Base-by-base conservation (phyloP, 2,329 filamentous ascomycete genomes). In the Diplocarpon rosae region DNA sequence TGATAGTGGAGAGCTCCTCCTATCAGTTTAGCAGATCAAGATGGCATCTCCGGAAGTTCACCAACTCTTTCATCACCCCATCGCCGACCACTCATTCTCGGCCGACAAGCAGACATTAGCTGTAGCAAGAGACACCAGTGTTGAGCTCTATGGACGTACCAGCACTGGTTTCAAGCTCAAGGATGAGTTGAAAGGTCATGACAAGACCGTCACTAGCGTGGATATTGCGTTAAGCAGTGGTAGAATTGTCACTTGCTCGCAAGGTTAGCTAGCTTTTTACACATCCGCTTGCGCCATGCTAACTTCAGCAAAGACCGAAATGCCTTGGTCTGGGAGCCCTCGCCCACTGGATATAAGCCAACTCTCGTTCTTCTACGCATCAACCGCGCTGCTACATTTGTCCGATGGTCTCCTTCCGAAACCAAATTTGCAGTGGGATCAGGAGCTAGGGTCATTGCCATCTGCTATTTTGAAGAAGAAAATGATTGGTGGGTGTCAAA, bases 401-500 rank as follows among this genome's bases (percentile, higher is more conserved):
- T 95, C 40, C 85, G 92, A 59, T 98, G 92, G 92, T 93, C 88
- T 16, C 92, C 92, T 2, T 90, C 85, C 16, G 92, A 98, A 72
- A 84, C 81, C 63, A 98, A 98, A 68, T 98, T 98, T 64, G 92
- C 92, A 43, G 92, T 96, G 20, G 92, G 92, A 49, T 95, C 89
- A 24, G 92, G 92, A 50, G 92, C 95, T 57, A 82, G 92, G 52
- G 84, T 95, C 53, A 95, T 98, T 59, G 88, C 92, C 33, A 77
- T 96, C 56, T 98, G 92, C 73, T 96, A 96, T 71, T 98, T 98
- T 58, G 92, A 98, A 63, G 86, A 95, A 64, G 92, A 98, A 67
- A 95, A 98, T 67, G 89, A 98, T 71, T 98, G 92, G 92, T 98
- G 92, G 92, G 90, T 98, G 34, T 95, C 89, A 31, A 98, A 98